phyloP scores from a whole-genome alignment of 2,329 filamentous ascomycete species.

The Xylariales sp. region DNA sequence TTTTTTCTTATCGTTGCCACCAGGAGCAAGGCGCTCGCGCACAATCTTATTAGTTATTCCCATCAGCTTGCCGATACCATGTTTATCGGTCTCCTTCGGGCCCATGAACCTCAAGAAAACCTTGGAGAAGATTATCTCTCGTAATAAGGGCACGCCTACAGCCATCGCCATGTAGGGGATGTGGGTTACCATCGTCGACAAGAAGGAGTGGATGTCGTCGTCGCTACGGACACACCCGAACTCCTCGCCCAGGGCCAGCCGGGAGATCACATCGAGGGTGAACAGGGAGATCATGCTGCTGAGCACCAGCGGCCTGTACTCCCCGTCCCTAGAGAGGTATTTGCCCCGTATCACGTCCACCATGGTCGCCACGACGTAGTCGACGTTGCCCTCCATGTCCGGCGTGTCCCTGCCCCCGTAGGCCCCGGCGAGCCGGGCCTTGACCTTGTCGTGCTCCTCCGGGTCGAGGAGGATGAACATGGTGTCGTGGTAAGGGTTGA shows the following conservation, averaged over 20 bases:
- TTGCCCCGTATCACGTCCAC: background rate
- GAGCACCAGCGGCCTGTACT: constrained; percentile 12
- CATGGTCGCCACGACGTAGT: constrained; percentile 4
- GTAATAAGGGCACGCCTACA: constrained; percentile 13
- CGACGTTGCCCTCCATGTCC: constrained; percentile 1
- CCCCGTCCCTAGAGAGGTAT: constrained; percentile 2
- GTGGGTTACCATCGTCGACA: constrained; percentile 7
- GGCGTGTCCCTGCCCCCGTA: constrained; percentile 7
- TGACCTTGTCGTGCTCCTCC: constrained; percentile 31
- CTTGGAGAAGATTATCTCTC: constrained; percentile 10
- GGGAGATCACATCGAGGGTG: constrained; percentile 18
- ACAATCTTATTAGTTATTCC: background rate
- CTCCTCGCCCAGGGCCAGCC: constrained; percentile 16
- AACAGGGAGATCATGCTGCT: constrained; percentile 12
- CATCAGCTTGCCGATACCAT: constrained; percentile 10
- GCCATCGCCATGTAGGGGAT: constrained; percentile 11
- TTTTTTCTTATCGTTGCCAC: constrained; percentile 8
- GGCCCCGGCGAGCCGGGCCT: constrained; percentile 29
- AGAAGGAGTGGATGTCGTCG: constrained; percentile 14
- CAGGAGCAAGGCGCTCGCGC: background rate
- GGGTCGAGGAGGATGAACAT: constrained; percentile 43
- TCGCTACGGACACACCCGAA: constrained; percentile 16
- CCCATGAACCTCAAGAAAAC: constrained; percentile 10
- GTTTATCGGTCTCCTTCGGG: constrained; percentile 13
- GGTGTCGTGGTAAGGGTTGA: constrained; percentile 48